phyloP scores from a whole-genome alignment of 2,329 filamentous ascomycete genomes.

The Epichloe aotearoae region DNA sequence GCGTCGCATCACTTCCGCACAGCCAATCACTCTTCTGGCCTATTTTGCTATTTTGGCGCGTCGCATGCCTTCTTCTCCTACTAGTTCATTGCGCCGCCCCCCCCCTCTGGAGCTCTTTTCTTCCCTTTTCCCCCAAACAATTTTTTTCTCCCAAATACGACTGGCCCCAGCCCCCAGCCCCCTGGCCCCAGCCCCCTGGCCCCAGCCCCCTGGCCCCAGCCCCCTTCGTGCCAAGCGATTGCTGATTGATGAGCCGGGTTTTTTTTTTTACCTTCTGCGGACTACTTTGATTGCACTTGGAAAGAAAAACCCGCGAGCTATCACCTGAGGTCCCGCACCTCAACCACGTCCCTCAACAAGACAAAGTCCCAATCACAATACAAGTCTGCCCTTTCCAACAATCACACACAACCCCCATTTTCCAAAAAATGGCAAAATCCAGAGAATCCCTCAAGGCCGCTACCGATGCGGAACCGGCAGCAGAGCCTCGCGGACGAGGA shows the following conservation, averaged over 20 bases:
- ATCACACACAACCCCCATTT: neutral
- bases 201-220: too few relatives aligned
- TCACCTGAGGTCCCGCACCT: too few relatives aligned
- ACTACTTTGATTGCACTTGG: too few relatives aligned
- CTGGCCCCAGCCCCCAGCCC: too few relatives aligned
- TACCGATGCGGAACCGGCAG: neutral
- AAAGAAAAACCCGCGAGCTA: too few relatives aligned
- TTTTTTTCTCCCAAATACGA: neutral
- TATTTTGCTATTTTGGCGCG: neutral
- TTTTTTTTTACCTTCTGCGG: too few relatives aligned
- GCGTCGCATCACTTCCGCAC: neutral
- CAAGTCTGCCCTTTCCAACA: neutral
- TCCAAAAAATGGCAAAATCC: constrained; percentile 1
- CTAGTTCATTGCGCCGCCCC: neutral
- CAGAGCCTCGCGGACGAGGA: constrained; percentile 2
- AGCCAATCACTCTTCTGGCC: neutral
- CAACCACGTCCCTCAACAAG: too few relatives aligned
- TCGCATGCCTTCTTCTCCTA: neutral
- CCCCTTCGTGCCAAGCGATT: too few relatives aligned
- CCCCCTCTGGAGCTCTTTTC: neutral
- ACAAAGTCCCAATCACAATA: too few relatives aligned
- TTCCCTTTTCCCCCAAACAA: neutral
- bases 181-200: too few relatives aligned
- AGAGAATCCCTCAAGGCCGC: constrained; percentile 1
- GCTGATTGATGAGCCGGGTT: too few relatives aligned